Percentiles rank a stretch among this genome's conserved stretches.
phyloP scores from a whole-genome alignment of 306 rosid species.

The Ceratonia siliqua region DNA sequence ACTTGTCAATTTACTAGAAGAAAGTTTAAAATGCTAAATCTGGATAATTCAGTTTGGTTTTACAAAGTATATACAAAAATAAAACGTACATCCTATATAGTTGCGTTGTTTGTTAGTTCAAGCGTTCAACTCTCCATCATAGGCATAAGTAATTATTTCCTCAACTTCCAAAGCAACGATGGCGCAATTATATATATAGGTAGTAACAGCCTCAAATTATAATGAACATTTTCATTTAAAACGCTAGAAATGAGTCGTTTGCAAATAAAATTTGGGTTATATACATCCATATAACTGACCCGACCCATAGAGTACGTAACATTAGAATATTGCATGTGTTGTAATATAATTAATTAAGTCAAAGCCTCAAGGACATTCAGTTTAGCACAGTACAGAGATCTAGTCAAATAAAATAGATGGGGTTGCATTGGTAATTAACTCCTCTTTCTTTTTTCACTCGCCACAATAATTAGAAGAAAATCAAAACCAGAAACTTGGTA shows the following conservation, averaged over 20 bases:
- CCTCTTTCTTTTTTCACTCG: constrained; percentile 18
- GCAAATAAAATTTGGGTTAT: constrained; percentile 50
- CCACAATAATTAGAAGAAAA: neutral
- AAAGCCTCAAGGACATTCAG: neutral
- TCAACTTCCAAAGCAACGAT: too few relatives aligned
- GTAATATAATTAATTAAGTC: neutral
- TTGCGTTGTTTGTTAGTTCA: too few relatives aligned
- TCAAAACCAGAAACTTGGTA: neutral
- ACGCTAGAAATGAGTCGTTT: neutral
- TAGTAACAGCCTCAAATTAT: too few relatives aligned
- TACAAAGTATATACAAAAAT: too few relatives aligned
- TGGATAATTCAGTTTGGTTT: too few relatives aligned
- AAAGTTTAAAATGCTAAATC: too few relatives aligned
- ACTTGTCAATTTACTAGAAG: too few relatives aligned
- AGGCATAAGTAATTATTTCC: too few relatives aligned
- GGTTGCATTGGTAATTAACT: constrained; percentile 21
- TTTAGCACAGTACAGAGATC: neutral
- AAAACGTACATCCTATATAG: too few relatives aligned
- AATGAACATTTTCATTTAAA: neutral
- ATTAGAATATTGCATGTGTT: neutral
- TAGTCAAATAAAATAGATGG: neutral
- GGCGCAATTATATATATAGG: too few relatives aligned
- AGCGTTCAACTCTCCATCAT: too few relatives aligned
- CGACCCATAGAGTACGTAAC: too few relatives aligned
- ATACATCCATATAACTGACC: constrained; percentile 17